These are phyloP conservation scores for Chenopodium berlandieri DNA, from an alignment of 148 eudicot species.

Conservation along the genomic window DNA sequence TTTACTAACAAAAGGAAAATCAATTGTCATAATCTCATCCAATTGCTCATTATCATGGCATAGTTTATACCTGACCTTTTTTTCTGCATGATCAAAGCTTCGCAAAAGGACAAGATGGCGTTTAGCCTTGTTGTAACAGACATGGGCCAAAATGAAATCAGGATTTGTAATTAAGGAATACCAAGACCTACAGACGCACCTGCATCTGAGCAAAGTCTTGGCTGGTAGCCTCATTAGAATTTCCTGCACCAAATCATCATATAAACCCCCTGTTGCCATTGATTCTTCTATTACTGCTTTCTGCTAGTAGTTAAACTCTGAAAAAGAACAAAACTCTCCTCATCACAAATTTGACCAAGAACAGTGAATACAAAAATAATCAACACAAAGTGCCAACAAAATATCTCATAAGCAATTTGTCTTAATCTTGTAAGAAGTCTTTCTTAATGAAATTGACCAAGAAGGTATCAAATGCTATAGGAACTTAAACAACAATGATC, in stretches of 20 bases:
- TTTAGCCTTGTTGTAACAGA: neutral
- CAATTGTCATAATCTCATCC: conserved; percentile 14
- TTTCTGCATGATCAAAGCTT: neutral
- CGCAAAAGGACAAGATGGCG: conserved; percentile 20
- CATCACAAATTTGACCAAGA: neutral
- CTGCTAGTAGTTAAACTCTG: neutral
- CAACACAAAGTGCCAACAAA: neutral
- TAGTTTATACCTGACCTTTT: conserved; percentile 21
- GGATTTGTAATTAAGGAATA: conserved; percentile 28
- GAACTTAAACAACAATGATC: neutral
- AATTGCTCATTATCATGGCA: conserved; percentile 26
- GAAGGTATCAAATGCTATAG: neutral
- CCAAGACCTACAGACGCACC: conserved; percentile 35
- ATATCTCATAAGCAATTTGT: neutral
- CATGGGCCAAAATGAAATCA: conserved; percentile 31
- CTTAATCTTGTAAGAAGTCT: neutral
- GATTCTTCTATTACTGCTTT: neutral
- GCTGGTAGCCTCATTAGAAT: conserved; percentile 34
- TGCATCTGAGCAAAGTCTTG: conserved; percentile 27
- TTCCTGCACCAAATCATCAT: conserved; percentile 21
- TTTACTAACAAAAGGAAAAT: conserved; percentile 21
- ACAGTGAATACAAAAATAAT: neutral
- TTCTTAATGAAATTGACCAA: neutral
- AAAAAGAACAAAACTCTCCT: neutral
- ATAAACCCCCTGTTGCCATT: conserved; percentile 19